Conservation (phyloP, 2,329 filamentous ascomycete genomes). For the Hirsutella rhossiliensis region DNA sequence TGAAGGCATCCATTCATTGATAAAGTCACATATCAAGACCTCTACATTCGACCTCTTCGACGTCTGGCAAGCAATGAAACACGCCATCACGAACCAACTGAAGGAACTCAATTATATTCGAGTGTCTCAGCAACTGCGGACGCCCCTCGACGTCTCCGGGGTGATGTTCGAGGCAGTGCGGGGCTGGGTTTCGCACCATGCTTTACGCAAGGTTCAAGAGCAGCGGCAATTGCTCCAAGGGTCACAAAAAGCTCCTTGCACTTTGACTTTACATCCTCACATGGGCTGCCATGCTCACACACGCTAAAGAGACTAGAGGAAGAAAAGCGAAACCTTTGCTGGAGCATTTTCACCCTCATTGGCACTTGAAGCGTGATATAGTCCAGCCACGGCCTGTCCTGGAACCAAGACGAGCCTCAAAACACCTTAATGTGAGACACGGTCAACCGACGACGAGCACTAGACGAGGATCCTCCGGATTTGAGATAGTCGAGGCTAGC, state of each 20-base stretch:
- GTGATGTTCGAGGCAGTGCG: too few relatives aligned
- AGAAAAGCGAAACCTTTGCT: neutral
- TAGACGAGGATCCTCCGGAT: slow-evolving; percentile 3
- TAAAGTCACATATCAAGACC: too few relatives aligned
- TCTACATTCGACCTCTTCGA: too few relatives aligned
- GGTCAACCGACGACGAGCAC: slow-evolving; percentile 4
- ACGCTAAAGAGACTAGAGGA: too few relatives aligned
- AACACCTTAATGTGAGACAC: too few relatives aligned
- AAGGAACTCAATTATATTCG: too few relatives aligned
- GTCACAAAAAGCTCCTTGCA: neutral
- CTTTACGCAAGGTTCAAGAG: slow-evolving; percentile 7
- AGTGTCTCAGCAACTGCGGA: slow-evolving; percentile 4
- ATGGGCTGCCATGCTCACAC: too few relatives aligned
- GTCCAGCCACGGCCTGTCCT: slow-evolving; percentile 3
- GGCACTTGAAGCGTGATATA: slow-evolving; percentile 4
- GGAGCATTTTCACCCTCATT: slow-evolving; percentile 7
- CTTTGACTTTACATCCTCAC: too few relatives aligned
- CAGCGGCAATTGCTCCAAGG: slow-evolving; percentile 4
- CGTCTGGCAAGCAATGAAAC: too few relatives aligned
- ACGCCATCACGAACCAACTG: too few relatives aligned
- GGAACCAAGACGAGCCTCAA: slow-evolving; percentile 1
- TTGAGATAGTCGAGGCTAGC: slow-evolving; percentile 6
- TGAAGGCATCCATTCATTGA: too few relatives aligned
- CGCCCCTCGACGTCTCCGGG: slow-evolving; percentile 6
- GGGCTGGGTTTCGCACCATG: slow-evolving; percentile 5